phyloP scores from a whole-genome alignment of 2,329 filamentous ascomycete genomes.

The Aspergillus terreus region DNA sequence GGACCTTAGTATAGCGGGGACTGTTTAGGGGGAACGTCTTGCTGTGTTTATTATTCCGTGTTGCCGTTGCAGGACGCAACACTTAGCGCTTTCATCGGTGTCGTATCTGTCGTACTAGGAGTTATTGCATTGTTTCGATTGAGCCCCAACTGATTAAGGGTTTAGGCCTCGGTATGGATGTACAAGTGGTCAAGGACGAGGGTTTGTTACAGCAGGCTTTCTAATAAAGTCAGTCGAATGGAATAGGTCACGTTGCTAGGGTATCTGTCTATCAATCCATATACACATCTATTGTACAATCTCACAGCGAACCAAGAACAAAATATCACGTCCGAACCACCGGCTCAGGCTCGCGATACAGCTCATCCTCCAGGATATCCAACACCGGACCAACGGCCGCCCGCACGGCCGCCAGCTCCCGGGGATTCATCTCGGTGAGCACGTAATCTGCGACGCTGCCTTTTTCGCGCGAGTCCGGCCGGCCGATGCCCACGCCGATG shows the following conservation, averaged over 20 bases:
- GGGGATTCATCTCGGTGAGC: slow-evolving; percentile 59
- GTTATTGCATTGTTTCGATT: neutral
- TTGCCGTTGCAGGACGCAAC: neutral
- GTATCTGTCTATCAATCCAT: neutral
- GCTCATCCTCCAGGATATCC: slow-evolving; percentile 51
- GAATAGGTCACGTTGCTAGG: slow-evolving; percentile 1
- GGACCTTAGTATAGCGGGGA: slow-evolving; percentile 85
- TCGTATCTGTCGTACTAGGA: neutral
- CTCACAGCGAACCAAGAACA: neutral
- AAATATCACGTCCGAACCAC: neutral
- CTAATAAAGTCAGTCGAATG: neutral
- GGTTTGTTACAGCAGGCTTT: neutral
- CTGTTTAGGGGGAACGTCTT: slow-evolving; percentile 45
- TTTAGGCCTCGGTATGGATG: neutral
- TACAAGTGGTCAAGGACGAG: neutral
- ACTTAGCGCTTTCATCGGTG: neutral
- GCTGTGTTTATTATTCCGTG: slow-evolving; percentile 9
- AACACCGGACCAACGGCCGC: slow-evolving; percentile 47
- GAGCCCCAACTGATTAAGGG: neutral
- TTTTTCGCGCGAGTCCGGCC: slow-evolving; percentile 66
- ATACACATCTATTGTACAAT: neutral
- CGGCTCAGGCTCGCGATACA: slow-evolving; percentile 26
- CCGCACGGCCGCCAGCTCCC: slow-evolving; percentile 52
- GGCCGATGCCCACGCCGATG: slow-evolving; percentile 82
- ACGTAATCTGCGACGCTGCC: slow-evolving; percentile 73